Evolutionary conservation across 805 yeast species (phyloP), one percentile per base, ranked within the genome.

Genomic region (Starmerella apis): DNA sequence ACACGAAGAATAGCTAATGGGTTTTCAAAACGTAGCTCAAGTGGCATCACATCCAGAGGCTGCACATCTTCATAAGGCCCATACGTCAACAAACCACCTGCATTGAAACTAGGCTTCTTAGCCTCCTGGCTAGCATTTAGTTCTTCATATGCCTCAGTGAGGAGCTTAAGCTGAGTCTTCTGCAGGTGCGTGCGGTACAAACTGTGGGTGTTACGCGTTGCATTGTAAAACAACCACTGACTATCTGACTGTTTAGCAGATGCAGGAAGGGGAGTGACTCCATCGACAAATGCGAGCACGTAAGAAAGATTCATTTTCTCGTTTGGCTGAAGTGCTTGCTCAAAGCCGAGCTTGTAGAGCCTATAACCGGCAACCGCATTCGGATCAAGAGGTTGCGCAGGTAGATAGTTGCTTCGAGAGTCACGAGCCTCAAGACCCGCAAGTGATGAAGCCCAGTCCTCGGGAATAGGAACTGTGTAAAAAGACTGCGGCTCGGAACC

Each of bases 311-410:
- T 69, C 42, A 72, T 63, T 28, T 67, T 66, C 22, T 79, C 73
- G 31, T 78, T 77, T 24, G 94, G 84, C 9, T 81, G 74, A 49
- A 88, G 68, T 35, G 92, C 83, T 41, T 71, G 70, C 11, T 85
- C 83, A 46, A 87, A 68, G 31, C 61, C 63, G 27, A 86, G 53
- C 50, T 68, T 65, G 63, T 75, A 80, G 18, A 43, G 19, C 4
- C 6, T 42, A 36, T 30, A 32, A n/a, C 25, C 65, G 57, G 39
- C 47, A 54, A 22, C 66, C 50, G 43, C 64, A 66, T 42, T 65
- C 52, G 36, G 61, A 63, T 61, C 49, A 22, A 36, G 27, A 11
- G 5, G 24, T 7, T n/a, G 24, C 6, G 47, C 45, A 11, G 39
- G 46, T 5, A 56, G 46, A 18, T 48, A 59, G 18, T 58, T 59